A percentile compares a stretch with the other conserved stretches of the same genome.
These are phyloP conservation scores for Epichloe amarillans DNA, from an alignment of 2,329 filamentous ascomycete species.

Conservation along the genomic window DNA sequence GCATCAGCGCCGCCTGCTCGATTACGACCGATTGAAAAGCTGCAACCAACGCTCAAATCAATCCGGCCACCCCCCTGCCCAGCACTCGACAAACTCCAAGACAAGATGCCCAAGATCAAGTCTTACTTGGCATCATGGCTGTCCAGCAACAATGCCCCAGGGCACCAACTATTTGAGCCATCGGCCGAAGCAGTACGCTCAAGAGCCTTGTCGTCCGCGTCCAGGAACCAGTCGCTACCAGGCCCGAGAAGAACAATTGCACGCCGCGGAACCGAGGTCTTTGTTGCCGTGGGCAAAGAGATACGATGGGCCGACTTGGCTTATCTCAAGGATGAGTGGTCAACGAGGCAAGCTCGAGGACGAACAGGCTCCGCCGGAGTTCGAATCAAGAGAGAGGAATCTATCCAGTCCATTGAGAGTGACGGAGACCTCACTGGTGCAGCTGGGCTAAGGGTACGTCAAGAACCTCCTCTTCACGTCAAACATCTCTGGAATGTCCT, in stretches of 20 bases:
- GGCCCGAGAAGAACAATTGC: slow-evolving; percentile 59
- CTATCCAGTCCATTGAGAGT: slow-evolving; percentile 23
- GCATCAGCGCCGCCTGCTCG: no score
- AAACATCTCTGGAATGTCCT: background rate
- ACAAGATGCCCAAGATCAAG: slow-evolving; percentile 72
- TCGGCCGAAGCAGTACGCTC: slow-evolving; percentile 24
- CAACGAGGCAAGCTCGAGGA: slow-evolving; percentile 16
- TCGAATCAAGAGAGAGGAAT: slow-evolving; percentile 36
- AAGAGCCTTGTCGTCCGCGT: slow-evolving; percentile 24
- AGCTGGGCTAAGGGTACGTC: slow-evolving; percentile 22
- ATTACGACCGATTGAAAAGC: no score
- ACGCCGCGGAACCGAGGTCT: slow-evolving; percentile 72
- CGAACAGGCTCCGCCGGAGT: slow-evolving; percentile 17
- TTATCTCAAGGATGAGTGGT: slow-evolving; percentile 54
- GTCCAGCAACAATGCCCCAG: slow-evolving; percentile 54
- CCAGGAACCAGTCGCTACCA: slow-evolving; percentile 28
- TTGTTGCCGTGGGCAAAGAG: slow-evolving; percentile 77
- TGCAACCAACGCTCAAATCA: background rate
- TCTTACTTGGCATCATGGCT: slow-evolving; percentile 84
- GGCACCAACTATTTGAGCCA: slow-evolving; percentile 61
- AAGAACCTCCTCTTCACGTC: background rate
- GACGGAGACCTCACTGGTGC: slow-evolving; percentile 15
- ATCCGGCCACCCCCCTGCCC: no score
- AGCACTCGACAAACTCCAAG: background rate
- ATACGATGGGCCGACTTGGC: slow-evolving; percentile 83